phyloP scores from a whole-genome alignment of 2,329 filamentous ascomycete species.

The Aspergillus spinulosporus region DNA sequence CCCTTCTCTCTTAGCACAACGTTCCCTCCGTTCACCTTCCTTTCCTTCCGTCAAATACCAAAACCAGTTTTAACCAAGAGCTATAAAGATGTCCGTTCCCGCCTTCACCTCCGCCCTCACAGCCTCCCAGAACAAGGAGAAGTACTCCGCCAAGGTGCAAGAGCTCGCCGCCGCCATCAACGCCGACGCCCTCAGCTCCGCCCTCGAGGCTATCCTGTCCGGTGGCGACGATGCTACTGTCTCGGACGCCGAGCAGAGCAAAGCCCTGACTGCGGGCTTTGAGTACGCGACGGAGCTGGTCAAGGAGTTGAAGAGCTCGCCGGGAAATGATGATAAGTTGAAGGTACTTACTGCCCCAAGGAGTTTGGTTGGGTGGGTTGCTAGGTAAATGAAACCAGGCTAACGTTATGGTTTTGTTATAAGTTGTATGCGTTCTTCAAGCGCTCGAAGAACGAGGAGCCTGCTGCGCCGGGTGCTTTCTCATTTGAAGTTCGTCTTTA shows the following conservation, averaged over 20 bases:
- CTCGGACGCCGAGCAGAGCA: constrained; percentile 20
- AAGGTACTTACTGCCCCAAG: constrained; percentile 31
- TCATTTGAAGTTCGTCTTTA: constrained; percentile 21
- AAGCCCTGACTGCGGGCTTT: constrained; percentile 31
- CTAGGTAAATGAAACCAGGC: no score
- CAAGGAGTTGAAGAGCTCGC: constrained; percentile 30
- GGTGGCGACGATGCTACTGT: constrained; percentile 21
- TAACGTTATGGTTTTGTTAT: neutral
- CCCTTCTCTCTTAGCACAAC: constrained; percentile 9
- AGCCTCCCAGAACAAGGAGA: constrained; percentile 29
- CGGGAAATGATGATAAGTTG: constrained; percentile 29
- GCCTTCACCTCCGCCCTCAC: constrained; percentile 30
- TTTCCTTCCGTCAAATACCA: neutral
- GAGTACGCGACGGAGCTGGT: constrained; percentile 35
- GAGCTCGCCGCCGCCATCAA: constrained; percentile 29
- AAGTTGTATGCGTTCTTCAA: constrained; percentile 27
- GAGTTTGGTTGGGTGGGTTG: neutral
- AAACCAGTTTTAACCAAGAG: neutral
- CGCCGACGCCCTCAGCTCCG: constrained; percentile 27
- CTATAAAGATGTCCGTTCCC: constrained; percentile 30
- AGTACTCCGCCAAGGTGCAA: constrained; percentile 33
- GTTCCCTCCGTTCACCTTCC: constrained; percentile 11
- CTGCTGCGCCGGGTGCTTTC: constrained; percentile 21
- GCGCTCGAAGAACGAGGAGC: constrained; percentile 15
- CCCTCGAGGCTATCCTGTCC: constrained; percentile 26